These are phyloP conservation scores for Trichoderma sp. DNA, from an alignment of 2,329 filamentous ascomycete species.

Conservation along the genomic window DNA sequence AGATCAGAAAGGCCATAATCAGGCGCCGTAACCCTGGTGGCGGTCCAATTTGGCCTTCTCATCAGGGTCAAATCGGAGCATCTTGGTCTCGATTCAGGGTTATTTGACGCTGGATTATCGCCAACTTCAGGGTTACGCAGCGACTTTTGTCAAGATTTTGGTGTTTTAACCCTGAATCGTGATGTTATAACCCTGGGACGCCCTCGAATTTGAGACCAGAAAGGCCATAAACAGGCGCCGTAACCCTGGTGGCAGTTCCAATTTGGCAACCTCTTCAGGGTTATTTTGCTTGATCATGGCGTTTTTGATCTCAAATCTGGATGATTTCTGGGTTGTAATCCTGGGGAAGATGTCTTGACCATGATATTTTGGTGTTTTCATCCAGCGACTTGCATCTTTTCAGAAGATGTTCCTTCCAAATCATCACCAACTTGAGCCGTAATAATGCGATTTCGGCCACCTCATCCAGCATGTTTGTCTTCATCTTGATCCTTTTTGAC, in stretches of 20 bases:
- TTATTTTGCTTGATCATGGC: not conserved
- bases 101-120: not conserved
- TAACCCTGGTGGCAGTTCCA: not conserved
- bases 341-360: not conserved
- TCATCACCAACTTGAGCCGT: not conserved
- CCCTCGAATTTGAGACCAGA: not conserved
- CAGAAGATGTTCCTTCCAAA: not conserved
- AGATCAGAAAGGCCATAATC: not conserved
- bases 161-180: not conserved
- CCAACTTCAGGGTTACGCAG: not conserved
- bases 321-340: not conserved
- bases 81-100: not conserved
- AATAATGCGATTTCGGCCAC: not conserved
- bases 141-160: not conserved
- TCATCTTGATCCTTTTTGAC: not conserved
- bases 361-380: not conserved
- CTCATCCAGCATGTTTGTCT: not conserved
- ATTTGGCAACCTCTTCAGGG: not conserved
- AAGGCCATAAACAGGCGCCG: not conserved
- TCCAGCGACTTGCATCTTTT: not conserved
- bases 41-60: not conserved
- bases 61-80: not conserved
- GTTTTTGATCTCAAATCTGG: not conserved
- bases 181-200: not conserved
- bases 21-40: not conserved